Evolutionary conservation across 164 flowering plant species (phyloP), one percentile per base, ranked within the genome.

Genomic region (Umbellularia californica): DNA sequence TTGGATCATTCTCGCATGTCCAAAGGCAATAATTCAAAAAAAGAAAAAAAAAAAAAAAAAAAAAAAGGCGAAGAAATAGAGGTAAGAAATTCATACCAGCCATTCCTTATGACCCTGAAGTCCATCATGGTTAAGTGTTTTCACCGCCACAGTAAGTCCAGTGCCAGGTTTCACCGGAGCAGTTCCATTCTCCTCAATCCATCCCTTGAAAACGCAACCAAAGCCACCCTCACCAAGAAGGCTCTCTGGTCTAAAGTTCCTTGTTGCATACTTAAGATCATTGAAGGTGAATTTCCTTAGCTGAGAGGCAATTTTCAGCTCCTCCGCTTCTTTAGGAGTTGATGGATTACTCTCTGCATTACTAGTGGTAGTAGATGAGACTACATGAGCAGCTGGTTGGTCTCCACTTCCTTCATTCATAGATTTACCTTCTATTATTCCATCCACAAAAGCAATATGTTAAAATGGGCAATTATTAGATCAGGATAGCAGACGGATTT

Each of bases 21-120:
- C 9, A 41, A 41, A 41, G 47, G 47, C 11, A 41, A 41, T 7
- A 41, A 41, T 41, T 41, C 11, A 7, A 7, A 17, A 55, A 17
- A 17, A 5, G 5, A 17, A 1, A 55, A 55, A 55, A 14, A 17
- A 15, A 0, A 55, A 17, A 7, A 7, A 41, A 5, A 41, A 41
- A 9, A 41, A 25, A 25, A 25, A 25, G 27, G 11, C 47, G 9
- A 20, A 15, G 13, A 17, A 60, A 7, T 19, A 72, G 50, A 33
- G 2, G 7, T 10, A 41, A 69, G 19, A 7, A 20, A 41, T 41
- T 41, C 47, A 41, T 76, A 93, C 98, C 94, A 93, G 85, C 98
- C 98, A 93, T 80, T 93, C 98, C 83, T 90, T 93, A 79, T 93
- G 98, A 76, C 98, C 98, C 87, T 93, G 98, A 73, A 93, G 95